Base-by-base conservation (phyloP, 2,329 filamentous ascomycete genomes). In the Lasiodiplodia citricola region DNA sequence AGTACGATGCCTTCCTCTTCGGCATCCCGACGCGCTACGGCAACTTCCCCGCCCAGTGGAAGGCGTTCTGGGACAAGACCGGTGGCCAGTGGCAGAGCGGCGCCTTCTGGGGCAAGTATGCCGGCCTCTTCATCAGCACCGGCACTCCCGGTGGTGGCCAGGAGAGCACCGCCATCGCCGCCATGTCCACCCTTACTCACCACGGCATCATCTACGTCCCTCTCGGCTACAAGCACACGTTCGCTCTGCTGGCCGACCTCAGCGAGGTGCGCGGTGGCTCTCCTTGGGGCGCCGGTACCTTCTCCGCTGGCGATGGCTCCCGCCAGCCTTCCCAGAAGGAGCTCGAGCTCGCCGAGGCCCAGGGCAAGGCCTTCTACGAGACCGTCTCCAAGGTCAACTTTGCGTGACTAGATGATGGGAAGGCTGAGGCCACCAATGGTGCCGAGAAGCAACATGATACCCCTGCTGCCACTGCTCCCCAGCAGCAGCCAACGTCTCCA, bases 201-300 rank as follows among this genome's bases (percentile, higher is more conserved):
- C 96, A 98, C 85, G 96, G 96, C 77, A 91, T 98, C 84, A 91
- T 96, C 86, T 98, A 91, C 81, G 94, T 98, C n/a, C 96, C 96
- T 60, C 87, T 98, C 67, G 96, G 96, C 68, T 98, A 97, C 86
- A 91, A 92, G 83, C 92, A 90, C 75, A 83, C 89, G 62, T 97
- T 97, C 78, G 79, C 78, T 70, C 82, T 89, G 72, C 82, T 97
- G 72, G 79, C 90, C 72, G 90, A 94, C 82, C 80, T 97, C 44
- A 78, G 78, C 37, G 94, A 97, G 85, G 86, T 96, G 71, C 92
- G 92, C 79, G 96, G 96, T 77, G 96, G 96, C 71, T 89, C 87
- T 70, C 87, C 96, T 50, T 99, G 96, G 96, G 96, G 95, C 76
- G 94, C 95, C 41, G 96, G 96, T 78, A 97, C 95, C 72, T 96